phyloP scores from a whole-genome alignment of 768 basidiomycete genomes.

The Kwoniella shandongensis region DNA sequence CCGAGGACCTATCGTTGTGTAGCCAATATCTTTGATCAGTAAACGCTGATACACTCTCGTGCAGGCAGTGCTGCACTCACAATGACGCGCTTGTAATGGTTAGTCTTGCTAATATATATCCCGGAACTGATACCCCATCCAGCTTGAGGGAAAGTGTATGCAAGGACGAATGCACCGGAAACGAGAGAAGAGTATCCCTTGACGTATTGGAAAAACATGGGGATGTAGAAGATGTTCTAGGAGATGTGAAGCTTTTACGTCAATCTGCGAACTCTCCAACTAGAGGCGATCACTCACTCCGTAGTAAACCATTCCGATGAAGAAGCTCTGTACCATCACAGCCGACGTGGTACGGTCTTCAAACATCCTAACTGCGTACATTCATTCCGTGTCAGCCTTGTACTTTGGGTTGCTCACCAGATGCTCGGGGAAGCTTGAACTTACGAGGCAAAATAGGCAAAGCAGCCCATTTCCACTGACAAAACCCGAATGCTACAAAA shows the following conservation, averaged over 20 bases:
- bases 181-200: constrained; percentile 34
- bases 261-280: not conserved
- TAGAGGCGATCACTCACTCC: constrained; percentile 18
- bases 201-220: constrained; percentile 44
- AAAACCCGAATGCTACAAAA: constrained; percentile 23
- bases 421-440: not conserved
- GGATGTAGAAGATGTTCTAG: constrained; percentile 43
- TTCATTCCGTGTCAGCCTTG: too few relatives aligned
- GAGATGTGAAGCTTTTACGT: not conserved
- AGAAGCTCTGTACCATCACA: constrained; percentile 40
- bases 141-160: constrained; percentile 40
- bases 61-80: too few relatives aligned
- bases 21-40: too few relatives aligned
- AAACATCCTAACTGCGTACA: constrained; percentile 27
- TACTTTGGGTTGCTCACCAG: not conserved
- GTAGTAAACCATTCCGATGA: constrained; percentile 46
- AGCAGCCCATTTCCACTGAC: constrained; percentile 24
- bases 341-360: constrained; percentile 28
- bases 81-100: constrained; percentile 39
- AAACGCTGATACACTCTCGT: not conserved
- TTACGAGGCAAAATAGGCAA: constrained; percentile 42
- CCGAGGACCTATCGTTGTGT: constrained; percentile 33
- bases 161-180: constrained; percentile 42
- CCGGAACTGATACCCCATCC: constrained; percentile 34
- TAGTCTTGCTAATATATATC: constrained; percentile 38